Conservation (phyloP, 2,329 filamentous ascomycete species). For the Talaromyces rugulosus region DNA sequence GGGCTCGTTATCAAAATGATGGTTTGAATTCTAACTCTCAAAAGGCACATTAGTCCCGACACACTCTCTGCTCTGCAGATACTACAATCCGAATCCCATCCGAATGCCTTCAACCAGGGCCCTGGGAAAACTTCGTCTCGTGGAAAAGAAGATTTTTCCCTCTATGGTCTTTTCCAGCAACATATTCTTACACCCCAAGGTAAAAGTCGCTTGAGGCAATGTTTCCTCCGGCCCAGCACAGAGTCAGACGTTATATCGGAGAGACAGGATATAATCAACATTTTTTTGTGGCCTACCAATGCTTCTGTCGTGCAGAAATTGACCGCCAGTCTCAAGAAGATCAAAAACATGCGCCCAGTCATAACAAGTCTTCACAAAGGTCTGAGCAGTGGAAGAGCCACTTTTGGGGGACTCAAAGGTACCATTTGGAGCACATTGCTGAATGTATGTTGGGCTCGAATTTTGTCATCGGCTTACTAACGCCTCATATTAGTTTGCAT, state of each 20-base stretch:
- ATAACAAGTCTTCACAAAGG: slow-evolving; percentile 74
- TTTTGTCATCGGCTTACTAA: slow-evolving; percentile 8
- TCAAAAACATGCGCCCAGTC: slow-evolving; percentile 70
- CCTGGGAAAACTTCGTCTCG: slow-evolving; percentile 57
- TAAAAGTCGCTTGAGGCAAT: slow-evolving; percentile 65
- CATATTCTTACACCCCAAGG: slow-evolving; percentile 77
- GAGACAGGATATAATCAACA: slow-evolving; percentile 65
- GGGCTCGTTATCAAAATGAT: background rate
- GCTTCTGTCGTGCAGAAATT: slow-evolving; percentile 52
- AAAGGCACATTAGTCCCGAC: slow-evolving; percentile 77
- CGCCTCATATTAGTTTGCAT: slow-evolving; percentile 56
- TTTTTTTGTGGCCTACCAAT: slow-evolving; percentile 68
- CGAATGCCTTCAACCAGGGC: slow-evolving; percentile 73
- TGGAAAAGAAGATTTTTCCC: slow-evolving; percentile 74
- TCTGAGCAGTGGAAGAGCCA: slow-evolving; percentile 52
- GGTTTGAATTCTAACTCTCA: background rate
- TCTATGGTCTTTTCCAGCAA: slow-evolving; percentile 77
- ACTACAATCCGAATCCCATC: slow-evolving; percentile 75
- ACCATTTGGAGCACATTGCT: slow-evolving; percentile 71
- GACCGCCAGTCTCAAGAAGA: slow-evolving; percentile 58
- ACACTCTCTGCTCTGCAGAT: slow-evolving; percentile 81
- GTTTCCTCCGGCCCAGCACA: slow-evolving; percentile 74
- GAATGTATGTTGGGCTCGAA: slow-evolving; percentile 33
- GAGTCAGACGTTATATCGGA: slow-evolving; percentile 64
- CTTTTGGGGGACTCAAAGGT: slow-evolving; percentile 55